These are phyloP conservation scores for Calocera viscosa DNA, from an alignment of 768 basidiomycete species.

Conservation along the genomic window DNA sequence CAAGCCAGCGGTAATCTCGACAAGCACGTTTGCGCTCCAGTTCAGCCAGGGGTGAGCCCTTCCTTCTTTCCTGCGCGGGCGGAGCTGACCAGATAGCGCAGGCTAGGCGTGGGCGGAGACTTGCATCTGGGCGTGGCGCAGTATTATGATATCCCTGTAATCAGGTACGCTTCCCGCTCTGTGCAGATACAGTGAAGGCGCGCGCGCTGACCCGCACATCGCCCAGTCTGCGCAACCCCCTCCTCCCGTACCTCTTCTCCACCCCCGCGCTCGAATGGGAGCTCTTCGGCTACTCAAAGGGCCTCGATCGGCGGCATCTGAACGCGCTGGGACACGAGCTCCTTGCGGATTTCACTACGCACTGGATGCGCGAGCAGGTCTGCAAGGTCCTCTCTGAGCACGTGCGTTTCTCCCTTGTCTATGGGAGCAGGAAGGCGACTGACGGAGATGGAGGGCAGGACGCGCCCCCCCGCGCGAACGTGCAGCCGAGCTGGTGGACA, in stretches of 20 bases:
- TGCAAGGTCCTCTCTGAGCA: slow-evolving; percentile 4
- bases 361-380: slow-evolving; percentile 11
- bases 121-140: background rate
- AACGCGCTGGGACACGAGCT: background rate
- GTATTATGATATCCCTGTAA: slow-evolving; percentile 14
- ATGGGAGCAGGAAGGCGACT: background rate
- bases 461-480: background rate
- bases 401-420: background rate
- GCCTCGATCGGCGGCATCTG: slow-evolving; percentile 8
- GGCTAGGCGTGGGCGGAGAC: background rate
- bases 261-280: slow-evolving; percentile 9
- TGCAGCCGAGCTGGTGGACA: background rate
- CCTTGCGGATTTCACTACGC: slow-evolving; percentile 13
- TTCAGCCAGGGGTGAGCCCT: slow-evolving; percentile 10
- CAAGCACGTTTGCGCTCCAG: slow-evolving; percentile 13
- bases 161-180: background rate
- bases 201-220: too few species aligned
- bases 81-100: background rate
- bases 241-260: slow-evolving; percentile 14
- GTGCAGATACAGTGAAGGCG: too few species aligned
- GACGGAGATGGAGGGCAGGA: background rate
- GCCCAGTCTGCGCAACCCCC: slow-evolving; percentile 16
- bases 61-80: background rate
- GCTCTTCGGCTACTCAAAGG: slow-evolving; percentile 10
- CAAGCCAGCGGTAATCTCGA: slow-evolving; percentile 17